These are phyloP conservation scores for Infundibulicybe gibba DNA, from an alignment of 768 basidiomycete genomes.

Conservation along the genomic window DNA sequence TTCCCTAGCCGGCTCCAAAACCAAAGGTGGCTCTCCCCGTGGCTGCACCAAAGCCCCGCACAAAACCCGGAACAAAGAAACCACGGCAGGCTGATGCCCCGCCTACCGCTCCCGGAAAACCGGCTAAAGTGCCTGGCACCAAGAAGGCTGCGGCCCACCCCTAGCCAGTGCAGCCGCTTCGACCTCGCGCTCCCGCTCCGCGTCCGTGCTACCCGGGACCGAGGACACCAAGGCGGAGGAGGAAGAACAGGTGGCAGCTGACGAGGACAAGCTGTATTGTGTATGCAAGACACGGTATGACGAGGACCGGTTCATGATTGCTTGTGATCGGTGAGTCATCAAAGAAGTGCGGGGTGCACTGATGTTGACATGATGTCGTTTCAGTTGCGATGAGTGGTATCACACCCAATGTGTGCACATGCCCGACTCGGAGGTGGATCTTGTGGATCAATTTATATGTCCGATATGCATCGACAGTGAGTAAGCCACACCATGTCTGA, in stretches of 20 bases:
- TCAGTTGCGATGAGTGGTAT: conserved; percentile 93
- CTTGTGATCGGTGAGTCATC: conserved; percentile 75
- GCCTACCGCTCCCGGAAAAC: conserved; percentile 12
- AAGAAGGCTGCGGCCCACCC: conserved; percentile 20
- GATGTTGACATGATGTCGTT: background rate
- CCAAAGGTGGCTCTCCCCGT: conserved; percentile 13
- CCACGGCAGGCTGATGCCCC: conserved; percentile 18
- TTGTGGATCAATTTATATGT: conserved; percentile 92
- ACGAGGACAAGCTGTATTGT: conserved; percentile 81
- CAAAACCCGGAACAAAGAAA: conserved; percentile 27
- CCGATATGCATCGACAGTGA: conserved; percentile 73
- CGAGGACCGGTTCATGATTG: conserved; percentile 88
- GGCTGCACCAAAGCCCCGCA: conserved; percentile 18
- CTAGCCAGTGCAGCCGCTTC: conserved; percentile 21
- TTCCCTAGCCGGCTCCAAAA: conserved; percentile 17
- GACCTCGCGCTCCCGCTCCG: conserved; percentile 59
- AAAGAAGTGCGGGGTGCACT: background rate
- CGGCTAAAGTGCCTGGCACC: conserved; percentile 16
- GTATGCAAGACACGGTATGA: conserved; percentile 87
- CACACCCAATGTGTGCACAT: conserved; percentile 84
- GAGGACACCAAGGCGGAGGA: conserved; percentile 47
- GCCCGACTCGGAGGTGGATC: conserved; percentile 76
- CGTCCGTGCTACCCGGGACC: conserved; percentile 59
- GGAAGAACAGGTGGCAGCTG: conserved; percentile 34
- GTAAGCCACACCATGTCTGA: conserved; percentile 23